Evolutionary conservation across 108 stramenopile genomes (phyloP), one percentile per base, ranked within the genome.

Genomic region (Fragilaria radians): DNA sequence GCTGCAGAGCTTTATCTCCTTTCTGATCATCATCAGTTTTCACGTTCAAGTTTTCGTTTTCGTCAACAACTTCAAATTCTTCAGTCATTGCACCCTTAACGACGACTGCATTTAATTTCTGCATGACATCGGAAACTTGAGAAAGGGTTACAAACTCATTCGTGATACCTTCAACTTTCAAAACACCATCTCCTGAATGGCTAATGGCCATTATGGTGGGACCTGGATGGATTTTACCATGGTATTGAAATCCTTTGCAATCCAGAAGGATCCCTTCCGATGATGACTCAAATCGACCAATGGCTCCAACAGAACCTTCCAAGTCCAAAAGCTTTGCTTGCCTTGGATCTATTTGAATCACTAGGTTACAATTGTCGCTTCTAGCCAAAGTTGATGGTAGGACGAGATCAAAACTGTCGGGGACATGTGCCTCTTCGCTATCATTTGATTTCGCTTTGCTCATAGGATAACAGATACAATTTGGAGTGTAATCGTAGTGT

Each of bases 201-300:
- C 68, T 64, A 27, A 89, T 58, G 7, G 86, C 55, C 77, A 91
- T 66, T n/a, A 73, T 71, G 1, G 89, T 91, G 1, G 85, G 81
- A 24, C 85, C 85, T 22, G 89, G 86, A 21, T 78, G 71, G 7
- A 91, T 78, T 32, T 62, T 79, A 27, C 81, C 89, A 33, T 76
- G 71, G 53, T 91, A 91, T 61, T 85, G 85, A 45, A 57, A 72
- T 22, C 89, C 89, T 58, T 87, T 85, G 62, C 86, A 72, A 70
- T 91, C 89, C 48, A 91, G 36, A 54, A 71, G 66, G 32, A 91
- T 66, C 9, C 73, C 68, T 26, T 81, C 65, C 0, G 29, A 62
- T 51, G 62, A 70, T 4, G 81, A 69, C 66, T 91, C 86, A 57
- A 87, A 83, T 28, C 89, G 79, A 18, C 89, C 89, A 52, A 91